Conservation (phyloP, 352 stramenopile genomes). For the Globisporangium irregulare region DNA sequence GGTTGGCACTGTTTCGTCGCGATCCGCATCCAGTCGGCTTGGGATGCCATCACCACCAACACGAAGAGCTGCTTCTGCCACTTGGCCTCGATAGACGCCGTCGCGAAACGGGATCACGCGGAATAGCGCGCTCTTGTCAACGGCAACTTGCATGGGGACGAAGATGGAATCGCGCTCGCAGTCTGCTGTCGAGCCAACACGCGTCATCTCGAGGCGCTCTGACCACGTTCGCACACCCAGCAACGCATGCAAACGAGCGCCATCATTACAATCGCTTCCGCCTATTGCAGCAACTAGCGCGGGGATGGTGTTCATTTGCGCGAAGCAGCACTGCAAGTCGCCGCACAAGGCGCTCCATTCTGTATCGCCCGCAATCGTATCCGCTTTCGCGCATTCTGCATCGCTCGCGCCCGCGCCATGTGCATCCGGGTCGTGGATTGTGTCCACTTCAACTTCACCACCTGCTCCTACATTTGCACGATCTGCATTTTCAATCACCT, state of each 20-base stretch:
- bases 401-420: neutral
- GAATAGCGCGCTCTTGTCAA: neutral
- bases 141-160: neutral
- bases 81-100: slow-evolving; percentile 16
- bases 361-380: neutral
- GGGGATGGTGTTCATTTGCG: neutral
- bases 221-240: neutral
- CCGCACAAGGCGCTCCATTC: neutral
- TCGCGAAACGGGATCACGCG: slow-evolving; percentile 2
- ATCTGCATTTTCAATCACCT: neutral
- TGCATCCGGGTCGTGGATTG: neutral
- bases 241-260: neutral
- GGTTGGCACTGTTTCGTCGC: neutral
- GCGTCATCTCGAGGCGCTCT: neutral
- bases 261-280: neutral
- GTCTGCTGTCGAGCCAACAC: neutral
- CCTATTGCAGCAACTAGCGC: neutral
- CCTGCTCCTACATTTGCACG: too few species aligned
- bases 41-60: neutral
- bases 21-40: neutral
- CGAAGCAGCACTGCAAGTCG: neutral
- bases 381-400: too few species aligned
- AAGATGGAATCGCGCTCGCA: neutral
- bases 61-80: neutral
- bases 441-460: too few species aligned